Conservation (phyloP, 257 asterid species). For the Gentiana dahurica region DNA sequence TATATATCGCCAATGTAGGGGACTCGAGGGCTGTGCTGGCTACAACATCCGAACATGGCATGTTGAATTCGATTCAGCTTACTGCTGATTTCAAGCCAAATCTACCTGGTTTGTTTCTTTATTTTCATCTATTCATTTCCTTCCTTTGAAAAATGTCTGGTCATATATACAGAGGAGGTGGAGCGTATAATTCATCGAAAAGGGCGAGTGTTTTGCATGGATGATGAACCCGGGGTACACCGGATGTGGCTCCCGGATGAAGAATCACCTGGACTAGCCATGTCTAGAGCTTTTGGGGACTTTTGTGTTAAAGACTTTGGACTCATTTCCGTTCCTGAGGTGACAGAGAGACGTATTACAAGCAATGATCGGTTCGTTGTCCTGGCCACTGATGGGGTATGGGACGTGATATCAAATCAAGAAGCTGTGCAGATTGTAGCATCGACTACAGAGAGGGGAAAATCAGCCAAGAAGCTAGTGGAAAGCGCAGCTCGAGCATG, state of each 20-base stretch:
- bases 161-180: slow-evolving; percentile 53
- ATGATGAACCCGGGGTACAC: slow-evolving; percentile 81
- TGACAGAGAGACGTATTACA: slow-evolving; percentile 58
- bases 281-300: slow-evolving; percentile 98
- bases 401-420: slow-evolving; percentile 92
- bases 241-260: slow-evolving; percentile 85
- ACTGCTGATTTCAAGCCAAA: slow-evolving; percentile 91
- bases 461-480: slow-evolving; percentile 68
- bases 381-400: slow-evolving; percentile 98
- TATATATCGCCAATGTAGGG: slow-evolving; percentile 78
- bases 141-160: not conserved
- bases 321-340: slow-evolving; percentile 83
- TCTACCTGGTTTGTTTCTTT: slow-evolving; percentile 61
- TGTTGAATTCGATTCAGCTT: slow-evolving; percentile 67
- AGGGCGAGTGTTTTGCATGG: slow-evolving; percentile 64
- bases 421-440: slow-evolving; percentile 81
- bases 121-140: not conserved
- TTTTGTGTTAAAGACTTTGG: slow-evolving; percentile 77
- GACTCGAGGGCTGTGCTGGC: slow-evolving; percentile 95
- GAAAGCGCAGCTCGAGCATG: slow-evolving; percentile 65
- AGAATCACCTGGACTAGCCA: slow-evolving; percentile 92
- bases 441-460: slow-evolving; percentile 34
- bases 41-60: slow-evolving; percentile 55
- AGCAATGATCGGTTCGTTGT: slow-evolving; percentile 65
- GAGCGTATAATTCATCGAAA: slow-evolving; percentile 63